Evolutionary conservation across 345 rosid genomes (phyloP), one percentile per base, ranked within the genome.

Genomic region (Brassica carinata): DNA sequence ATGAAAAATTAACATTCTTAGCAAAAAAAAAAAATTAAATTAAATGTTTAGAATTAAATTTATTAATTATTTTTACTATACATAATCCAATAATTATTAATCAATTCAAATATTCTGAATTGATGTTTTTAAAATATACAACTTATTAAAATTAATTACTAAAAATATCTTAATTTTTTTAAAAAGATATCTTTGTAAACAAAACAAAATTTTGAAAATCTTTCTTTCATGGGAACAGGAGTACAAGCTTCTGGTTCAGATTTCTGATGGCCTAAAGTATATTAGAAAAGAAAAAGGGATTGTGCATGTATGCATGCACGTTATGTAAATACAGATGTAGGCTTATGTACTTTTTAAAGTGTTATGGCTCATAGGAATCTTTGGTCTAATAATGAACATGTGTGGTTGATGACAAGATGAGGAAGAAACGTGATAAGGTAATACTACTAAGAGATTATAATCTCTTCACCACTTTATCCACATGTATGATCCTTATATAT

Each of bases 361-460:
- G 43, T 73, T 73, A 30, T 73, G 74, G 71, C 71, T 68, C 63
- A 59, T 73, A 59, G 55, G 65, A 74, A 79, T 79, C 74, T 79
- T 11, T 67, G 36, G 70, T 45, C 64, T 68, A 29, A n/a, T 61
- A 67, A 59, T 68, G 78, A 73, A 79, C 83, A 74, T 79, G 78
- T 79, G 57, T 79, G 83, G 78, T 74, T 79, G 83, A 79, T 79
- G 78, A 61, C 79, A 62, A 51, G 65, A 1, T 74, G 74, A 68
- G 75, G 83, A 68, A 74, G 83, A 79, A 79, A 74, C 83, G 79
- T 79, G 83, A 79, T 70, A 79, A 73, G 14, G 29, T 29, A 23
- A 73, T 79, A 61, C 83, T 79, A 43, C 69, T 62, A 79, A 74
- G 58, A 61, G 74, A 68, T 61, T 19, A 68, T 9, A 33, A 68